Evolutionary conservation across 805 yeast genomes (phyloP).

Genomic region (Ogataea sp.): DNA sequence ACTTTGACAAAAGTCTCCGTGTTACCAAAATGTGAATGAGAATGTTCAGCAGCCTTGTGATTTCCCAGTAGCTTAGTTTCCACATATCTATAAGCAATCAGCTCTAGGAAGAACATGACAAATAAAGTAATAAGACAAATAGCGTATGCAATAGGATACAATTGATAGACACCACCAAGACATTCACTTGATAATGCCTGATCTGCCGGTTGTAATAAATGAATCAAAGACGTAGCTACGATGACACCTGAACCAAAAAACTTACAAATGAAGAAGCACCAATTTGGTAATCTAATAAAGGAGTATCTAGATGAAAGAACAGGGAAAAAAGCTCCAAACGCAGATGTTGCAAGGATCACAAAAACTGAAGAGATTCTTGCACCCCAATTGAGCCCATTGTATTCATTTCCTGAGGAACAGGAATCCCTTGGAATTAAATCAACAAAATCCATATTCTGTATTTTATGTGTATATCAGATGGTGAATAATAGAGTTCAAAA

Average conservation of each 20-base stretch:
- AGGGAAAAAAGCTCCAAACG: slow-evolving; percentile 56
- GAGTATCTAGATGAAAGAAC: slow-evolving; percentile 52
- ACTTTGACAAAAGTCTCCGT: slow-evolving; percentile 23
- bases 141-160: slow-evolving; percentile 49
- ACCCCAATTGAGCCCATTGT: slow-evolving; percentile 24
- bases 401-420: slow-evolving; percentile 13
- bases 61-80: slow-evolving; percentile 22
- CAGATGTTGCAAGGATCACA: slow-evolving; percentile 51
- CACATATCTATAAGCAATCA: slow-evolving; percentile 38
- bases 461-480: too few species aligned
- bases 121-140: slow-evolving; percentile 43
- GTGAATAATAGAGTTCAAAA: too few species aligned
- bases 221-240: slow-evolving; percentile 74
- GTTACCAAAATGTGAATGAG: slow-evolving; percentile 52
- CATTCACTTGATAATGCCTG: slow-evolving; percentile 50
- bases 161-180: slow-evolving; percentile 49
- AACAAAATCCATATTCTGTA: background rate
- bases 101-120: slow-evolving; percentile 43
- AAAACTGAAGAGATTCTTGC: slow-evolving; percentile 54
- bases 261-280: slow-evolving; percentile 61
- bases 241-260: slow-evolving; percentile 83
- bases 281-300: slow-evolving; percentile 47
- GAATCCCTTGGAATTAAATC: slow-evolving; percentile 4
- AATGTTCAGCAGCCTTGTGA: slow-evolving; percentile 25
- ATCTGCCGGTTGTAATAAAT: slow-evolving; percentile 61